Evolutionary conservation across 148 eudicot genomes (phyloP), one percentile per base, ranked within the genome.

Genomic region (Fagopyrum esculentum): DNA sequence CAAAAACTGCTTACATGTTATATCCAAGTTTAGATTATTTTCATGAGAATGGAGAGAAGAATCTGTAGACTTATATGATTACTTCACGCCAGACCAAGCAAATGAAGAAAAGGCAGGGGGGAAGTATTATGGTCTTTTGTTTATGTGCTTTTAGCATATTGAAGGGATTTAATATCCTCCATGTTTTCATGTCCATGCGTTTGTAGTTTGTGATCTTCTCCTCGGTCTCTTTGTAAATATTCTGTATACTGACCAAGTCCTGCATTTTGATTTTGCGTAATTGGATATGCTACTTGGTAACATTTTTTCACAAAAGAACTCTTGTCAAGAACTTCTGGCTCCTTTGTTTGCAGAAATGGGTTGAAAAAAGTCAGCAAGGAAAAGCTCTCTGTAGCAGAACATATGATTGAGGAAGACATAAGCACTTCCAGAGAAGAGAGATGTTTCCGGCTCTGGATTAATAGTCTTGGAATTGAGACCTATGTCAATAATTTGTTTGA

Each of bases 371-470:
- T 61, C 26, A 88, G 86, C 73, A 86, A 59, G 72, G 75, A 82
- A 82, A 90, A 87, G 82, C 76, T 85, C 6, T 85, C 89, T 63
- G 85, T 87, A 60, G 91, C 98, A 51, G 91, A 86, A 80, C 80
- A 83, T 83, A 87, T 89, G 82, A 76, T 85, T 71, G 83, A 88
- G 4, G 96, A 90, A 22, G 96, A 93, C 78, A 81, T 80, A 47
- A 85, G 86, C 87, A 93, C 93, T 75, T 90, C 93, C 74, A 85
- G 92, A 74, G 96, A 93, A 80, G 96, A 93, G 82, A 86, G 96
- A 86, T 87, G 96, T 83, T 93, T 89, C 77, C 86, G 98, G 15
- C 80, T 93, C 40, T 93, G 98, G 98, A 89, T 93, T 75, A 93
- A 90, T 80, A 93, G 96, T 78, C 96, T 93, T 80, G 98, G 96